Percentiles rank a stretch among this genome's conserved stretches.
Conservation (phyloP, 345 rosid genomes). For the Eucalyptus melliodora region DNA sequence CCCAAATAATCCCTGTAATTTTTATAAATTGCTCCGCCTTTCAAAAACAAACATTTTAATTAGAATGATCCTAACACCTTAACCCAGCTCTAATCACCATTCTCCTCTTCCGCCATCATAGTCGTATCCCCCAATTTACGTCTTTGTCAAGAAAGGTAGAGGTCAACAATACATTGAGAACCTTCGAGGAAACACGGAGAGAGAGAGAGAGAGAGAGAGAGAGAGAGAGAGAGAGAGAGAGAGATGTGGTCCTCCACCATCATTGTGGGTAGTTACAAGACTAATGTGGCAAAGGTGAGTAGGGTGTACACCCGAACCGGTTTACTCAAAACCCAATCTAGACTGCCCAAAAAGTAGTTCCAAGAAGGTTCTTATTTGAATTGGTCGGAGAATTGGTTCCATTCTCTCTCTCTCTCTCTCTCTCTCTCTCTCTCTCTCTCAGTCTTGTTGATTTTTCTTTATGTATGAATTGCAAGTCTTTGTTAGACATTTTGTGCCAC, state of each 20-base stretch:
- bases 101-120: neutral
- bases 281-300: too few relatives aligned
- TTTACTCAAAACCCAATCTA: too few relatives aligned
- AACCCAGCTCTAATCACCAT: neutral
- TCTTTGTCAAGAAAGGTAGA: neutral
- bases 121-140: neutral
- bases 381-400: rapidly evolving
- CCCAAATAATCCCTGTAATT: neutral
- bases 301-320: too few relatives aligned
- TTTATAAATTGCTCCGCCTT: neutral
- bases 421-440: too few relatives aligned
- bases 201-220: too few relatives aligned
- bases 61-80: neutral
- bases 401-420: too few relatives aligned
- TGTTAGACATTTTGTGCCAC: too few relatives aligned
- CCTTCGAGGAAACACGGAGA: neutral
- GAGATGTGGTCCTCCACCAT: neutral
- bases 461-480: too few relatives aligned
- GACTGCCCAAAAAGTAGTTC: too few relatives aligned
- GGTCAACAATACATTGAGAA: neutral
- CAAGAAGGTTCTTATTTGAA: too few relatives aligned
- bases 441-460: too few relatives aligned
- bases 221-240: too few relatives aligned
- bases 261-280: neutral
- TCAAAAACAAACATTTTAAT: neutral